A percentile compares a stretch with the other conserved stretches of the same genome.
Conservation (phyloP, 768 basidiomycete genomes). For the Mycena filopes region DNA sequence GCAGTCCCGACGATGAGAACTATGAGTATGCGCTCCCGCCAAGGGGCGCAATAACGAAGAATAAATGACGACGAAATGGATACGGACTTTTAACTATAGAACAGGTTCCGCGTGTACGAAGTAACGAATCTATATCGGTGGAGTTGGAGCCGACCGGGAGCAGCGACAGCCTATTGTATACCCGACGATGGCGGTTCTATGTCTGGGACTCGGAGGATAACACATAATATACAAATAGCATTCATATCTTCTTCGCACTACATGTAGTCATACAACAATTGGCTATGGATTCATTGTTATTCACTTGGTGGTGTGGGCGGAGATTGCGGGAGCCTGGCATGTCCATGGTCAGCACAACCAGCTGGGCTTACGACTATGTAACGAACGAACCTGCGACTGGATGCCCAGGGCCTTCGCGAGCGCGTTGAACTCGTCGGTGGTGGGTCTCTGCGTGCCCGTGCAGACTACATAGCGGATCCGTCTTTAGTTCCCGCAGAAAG, state of each 20-base stretch:
- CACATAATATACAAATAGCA: conserved; percentile 1
- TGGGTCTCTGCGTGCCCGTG: conserved; percentile 54
- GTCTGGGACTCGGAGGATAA: not conserved
- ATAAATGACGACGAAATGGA: not conserved
- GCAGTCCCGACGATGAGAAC: conserved; percentile 73
- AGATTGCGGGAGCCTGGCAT: conserved; percentile 8
- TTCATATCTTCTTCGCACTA: conserved; percentile 9
- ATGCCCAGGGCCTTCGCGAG: conserved; percentile 59
- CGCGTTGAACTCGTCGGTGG: conserved; percentile 57
- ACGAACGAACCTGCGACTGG: conserved; percentile 44
- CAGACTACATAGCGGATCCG: too few species aligned
- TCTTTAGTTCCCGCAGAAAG: too few species aligned
- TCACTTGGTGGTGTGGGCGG: conserved; percentile 28
- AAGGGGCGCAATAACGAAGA: conserved; percentile 30
- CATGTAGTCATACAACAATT: conserved; percentile 17
- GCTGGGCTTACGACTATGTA: not conserved
- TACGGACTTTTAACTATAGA: not conserved
- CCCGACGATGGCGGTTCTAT: not conserved
- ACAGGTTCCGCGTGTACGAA: conserved; percentile 4
- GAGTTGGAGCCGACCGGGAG: not conserved
- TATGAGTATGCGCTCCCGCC: conserved; percentile 65
- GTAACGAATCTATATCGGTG: not conserved
- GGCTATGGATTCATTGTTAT: not conserved
- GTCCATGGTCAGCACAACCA: not conserved
- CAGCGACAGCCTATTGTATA: not conserved